Percentiles rank a stretch among this genome's conserved stretches.
phyloP scores from a whole-genome alignment of 2,329 filamentous ascomycete genomes.

The Blastomyces emzantsi region DNA sequence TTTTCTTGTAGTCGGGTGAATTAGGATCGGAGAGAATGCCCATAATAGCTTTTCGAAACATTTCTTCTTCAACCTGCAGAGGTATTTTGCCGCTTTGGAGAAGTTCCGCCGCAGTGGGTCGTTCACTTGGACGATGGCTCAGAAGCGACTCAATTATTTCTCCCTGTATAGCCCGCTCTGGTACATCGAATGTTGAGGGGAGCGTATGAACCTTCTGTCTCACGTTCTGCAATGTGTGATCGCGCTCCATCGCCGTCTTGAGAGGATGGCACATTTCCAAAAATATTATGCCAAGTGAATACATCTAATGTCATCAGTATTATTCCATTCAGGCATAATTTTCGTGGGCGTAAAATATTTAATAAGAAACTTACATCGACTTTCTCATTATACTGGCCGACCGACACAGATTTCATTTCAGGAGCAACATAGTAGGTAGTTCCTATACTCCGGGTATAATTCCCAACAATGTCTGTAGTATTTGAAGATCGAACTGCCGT shows the following conservation, averaged over 20 bases:
- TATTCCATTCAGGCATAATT: slow-evolving; percentile 5
- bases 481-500: slow-evolving; percentile 33
- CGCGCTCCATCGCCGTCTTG: slow-evolving; percentile 54
- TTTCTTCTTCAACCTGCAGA: slow-evolving; percentile 86
- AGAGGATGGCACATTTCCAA: slow-evolving; percentile 84
- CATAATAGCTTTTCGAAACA: slow-evolving; percentile 71
- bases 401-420: slow-evolving; percentile 68
- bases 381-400: slow-evolving; percentile 78
- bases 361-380: slow-evolving; percentile 58
- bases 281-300: slow-evolving; percentile 92
- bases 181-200: slow-evolving; percentile 61
- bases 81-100: slow-evolving; percentile 80
- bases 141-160: slow-evolving; percentile 73
- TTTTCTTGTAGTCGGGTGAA: slow-evolving; percentile 83
- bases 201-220: slow-evolving; percentile 59
- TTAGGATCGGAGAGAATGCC: slow-evolving; percentile 65
- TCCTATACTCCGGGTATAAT: slow-evolving; percentile 49
- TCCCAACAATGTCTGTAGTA: slow-evolving; percentile 28
- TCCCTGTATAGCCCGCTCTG: slow-evolving; percentile 60
- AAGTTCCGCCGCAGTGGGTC: slow-evolving; percentile 74
- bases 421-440: slow-evolving; percentile 91
- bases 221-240: slow-evolving; percentile 58
- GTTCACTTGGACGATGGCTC: slow-evolving; percentile 69
- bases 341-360: neutral
- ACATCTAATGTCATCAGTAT: slow-evolving; percentile 54